Conservation (phyloP, 106 monocot genomes). For the Cymbidium sinense region DNA sequence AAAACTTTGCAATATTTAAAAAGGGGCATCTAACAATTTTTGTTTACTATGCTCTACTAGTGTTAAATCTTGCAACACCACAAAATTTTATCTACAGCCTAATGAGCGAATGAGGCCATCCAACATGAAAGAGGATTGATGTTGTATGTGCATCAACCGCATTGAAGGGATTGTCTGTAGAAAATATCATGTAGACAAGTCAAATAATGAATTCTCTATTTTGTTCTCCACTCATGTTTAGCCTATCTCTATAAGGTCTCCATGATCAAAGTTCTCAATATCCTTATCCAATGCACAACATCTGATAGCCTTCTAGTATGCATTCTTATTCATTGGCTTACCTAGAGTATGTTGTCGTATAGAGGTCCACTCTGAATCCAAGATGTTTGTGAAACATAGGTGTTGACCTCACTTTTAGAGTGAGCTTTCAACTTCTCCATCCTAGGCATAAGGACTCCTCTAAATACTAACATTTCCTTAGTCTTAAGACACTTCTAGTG, state of each 20-base stretch:
- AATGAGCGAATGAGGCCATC: no score
- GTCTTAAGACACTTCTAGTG: no score
- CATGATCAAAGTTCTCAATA: constrained; percentile 51
- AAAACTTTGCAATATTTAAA: no score
- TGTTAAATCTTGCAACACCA: no score
- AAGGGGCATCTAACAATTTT: no score
- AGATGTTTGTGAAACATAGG: constrained; percentile 74
- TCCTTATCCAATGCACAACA: constrained; percentile 72
- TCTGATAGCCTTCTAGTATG: constrained; percentile 48
- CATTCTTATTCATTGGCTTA: constrained; percentile 46
- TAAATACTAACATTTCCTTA: no score
- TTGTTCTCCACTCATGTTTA: constrained; percentile 50
- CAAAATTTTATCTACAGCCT: no score
- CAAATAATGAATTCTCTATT: constrained; percentile 47
- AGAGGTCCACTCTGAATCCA: constrained; percentile 79
- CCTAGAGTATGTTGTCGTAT: constrained; percentile 65
- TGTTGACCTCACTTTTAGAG: no score
- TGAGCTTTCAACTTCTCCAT: no score
- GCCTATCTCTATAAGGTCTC: constrained; percentile 38
- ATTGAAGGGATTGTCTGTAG: constrained; percentile 43
- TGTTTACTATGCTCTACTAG: no score
- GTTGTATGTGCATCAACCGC: constrained; percentile 51
- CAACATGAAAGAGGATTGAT: constrained; percentile 63
- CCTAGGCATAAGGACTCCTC: no score
- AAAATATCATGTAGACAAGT: constrained; percentile 35